Conservation (phyloP, 2,329 filamentous ascomycete genomes). For the Epichloe amarillans region DNA sequence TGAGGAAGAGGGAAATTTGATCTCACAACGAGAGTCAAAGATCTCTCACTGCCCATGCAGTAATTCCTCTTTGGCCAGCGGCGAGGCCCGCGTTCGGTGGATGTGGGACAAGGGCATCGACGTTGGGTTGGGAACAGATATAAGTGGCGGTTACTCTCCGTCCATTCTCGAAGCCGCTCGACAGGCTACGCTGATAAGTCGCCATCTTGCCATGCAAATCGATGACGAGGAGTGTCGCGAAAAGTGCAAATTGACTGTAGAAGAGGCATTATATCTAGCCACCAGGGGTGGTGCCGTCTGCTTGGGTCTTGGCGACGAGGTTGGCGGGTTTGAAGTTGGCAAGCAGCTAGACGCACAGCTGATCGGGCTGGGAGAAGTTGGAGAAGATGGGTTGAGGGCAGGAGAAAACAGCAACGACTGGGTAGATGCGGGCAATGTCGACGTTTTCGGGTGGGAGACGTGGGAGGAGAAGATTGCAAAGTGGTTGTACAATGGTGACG, state of each 20-base stretch:
- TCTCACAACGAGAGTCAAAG: slow-evolving; percentile 48
- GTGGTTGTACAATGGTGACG: slow-evolving; percentile 90
- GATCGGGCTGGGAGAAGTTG: slow-evolving; percentile 46
- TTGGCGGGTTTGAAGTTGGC: slow-evolving; percentile 75
- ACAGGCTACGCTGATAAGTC: slow-evolving; percentile 65
- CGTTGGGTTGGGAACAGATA: slow-evolving; percentile 81
- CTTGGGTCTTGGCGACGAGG: slow-evolving; percentile 54
- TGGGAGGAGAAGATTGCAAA: slow-evolving; percentile 81
- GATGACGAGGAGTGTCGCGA: slow-evolving; percentile 25
- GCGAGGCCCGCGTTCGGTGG: slow-evolving; percentile 61
- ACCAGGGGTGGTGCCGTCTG: slow-evolving; percentile 80
- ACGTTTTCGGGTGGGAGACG: slow-evolving; percentile 84
- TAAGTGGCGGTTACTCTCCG: slow-evolving; percentile 75
- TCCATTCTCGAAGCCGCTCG: slow-evolving; percentile 73
- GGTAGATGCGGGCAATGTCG: slow-evolving; percentile 50
- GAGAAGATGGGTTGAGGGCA: slow-evolving; percentile 17
- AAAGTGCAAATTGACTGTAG: slow-evolving; percentile 58
- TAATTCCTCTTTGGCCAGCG: slow-evolving; percentile 72
- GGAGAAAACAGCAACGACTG: slow-evolving; percentile 11
- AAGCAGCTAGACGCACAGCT: slow-evolving; percentile 89
- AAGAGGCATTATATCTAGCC: slow-evolving; percentile 75
- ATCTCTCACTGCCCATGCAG: slow-evolving; percentile 79
- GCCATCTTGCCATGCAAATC: slow-evolving; percentile 50
- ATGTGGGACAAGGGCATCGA: slow-evolving; percentile 62
- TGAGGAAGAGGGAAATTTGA: slow-evolving; percentile 49